Conservation (phyloP, 2,329 filamentous ascomycete species). For the Camillea tinctor region DNA sequence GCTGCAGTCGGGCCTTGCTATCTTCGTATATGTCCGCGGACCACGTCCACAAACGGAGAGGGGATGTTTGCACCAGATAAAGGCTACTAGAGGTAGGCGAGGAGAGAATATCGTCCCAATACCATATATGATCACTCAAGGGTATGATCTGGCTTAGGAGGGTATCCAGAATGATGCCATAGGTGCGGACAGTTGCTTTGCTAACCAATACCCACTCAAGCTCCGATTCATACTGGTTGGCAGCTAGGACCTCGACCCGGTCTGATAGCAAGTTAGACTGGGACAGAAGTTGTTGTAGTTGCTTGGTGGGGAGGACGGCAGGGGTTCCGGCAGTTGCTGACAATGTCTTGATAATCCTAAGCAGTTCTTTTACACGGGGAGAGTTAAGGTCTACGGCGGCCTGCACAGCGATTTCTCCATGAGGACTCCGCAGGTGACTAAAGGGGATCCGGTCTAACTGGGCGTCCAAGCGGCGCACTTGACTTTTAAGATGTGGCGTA, state of each 20-base stretch:
- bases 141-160: constrained; percentile 81
- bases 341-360: constrained; percentile 67
- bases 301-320: constrained; percentile 57
- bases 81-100: constrained; percentile 77
- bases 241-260: constrained; percentile 24
- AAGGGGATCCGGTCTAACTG: constrained; percentile 64
- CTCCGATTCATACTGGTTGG: constrained; percentile 65
- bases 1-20: constrained; percentile 47
- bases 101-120: constrained; percentile 87
- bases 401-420: constrained; percentile 33
- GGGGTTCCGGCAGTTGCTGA: constrained; percentile 67
- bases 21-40: constrained; percentile 68
- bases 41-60: constrained; percentile 71
- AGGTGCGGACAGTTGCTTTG: constrained; percentile 89
- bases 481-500: constrained; percentile 28
- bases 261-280: constrained; percentile 56
- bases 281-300: constrained; percentile 61
- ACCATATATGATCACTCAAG: constrained; percentile 84
- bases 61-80: constrained; percentile 85
- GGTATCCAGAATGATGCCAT: constrained; percentile 74
- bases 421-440: constrained; percentile 42
- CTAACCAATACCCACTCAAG: constrained; percentile 88
- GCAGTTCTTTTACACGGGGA: constrained; percentile 59
- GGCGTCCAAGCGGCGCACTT: constrained; percentile 62
- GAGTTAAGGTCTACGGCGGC: constrained; percentile 46